A percentile compares a stretch with the other conserved stretches of the same genome.
phyloP scores from a whole-genome alignment of 495 filamentous ascomycete genomes.

The Neurospora sp. region DNA sequence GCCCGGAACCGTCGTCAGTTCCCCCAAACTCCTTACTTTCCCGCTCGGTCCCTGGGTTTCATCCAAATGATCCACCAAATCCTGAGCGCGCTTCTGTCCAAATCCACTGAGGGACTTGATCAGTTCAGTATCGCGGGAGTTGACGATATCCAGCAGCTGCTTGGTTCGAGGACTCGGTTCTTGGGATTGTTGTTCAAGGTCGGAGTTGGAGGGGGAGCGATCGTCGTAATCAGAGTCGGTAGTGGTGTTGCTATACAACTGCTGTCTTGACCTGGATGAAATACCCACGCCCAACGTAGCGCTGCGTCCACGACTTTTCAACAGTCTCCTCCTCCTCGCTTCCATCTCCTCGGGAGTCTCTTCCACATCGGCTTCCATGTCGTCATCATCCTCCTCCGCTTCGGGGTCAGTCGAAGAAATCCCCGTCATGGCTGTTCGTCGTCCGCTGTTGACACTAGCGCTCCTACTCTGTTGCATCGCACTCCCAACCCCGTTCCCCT shows the following conservation, averaged over 20 bases:
- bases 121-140: constrained; percentile 63
- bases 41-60: not conserved
- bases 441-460: constrained; percentile 6
- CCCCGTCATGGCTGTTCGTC: constrained; percentile 12
- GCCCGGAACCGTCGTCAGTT: constrained; percentile 47
- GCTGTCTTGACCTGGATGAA: not conserved
- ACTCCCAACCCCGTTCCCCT: not conserved
- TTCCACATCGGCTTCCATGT: not conserved
- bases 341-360: not conserved
- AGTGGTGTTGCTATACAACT: constrained; percentile 10
- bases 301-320: not conserved
- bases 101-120: constrained; percentile 66
- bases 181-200: not conserved
- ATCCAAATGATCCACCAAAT: constrained; percentile 45
- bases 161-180: constrained; percentile 46
- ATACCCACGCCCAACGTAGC: not conserved
- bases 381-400: not conserved
- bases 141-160: constrained; percentile 73
- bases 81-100: constrained; percentile 54
- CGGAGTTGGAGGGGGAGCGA: not conserved
- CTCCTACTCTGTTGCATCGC: not conserved
- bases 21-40: constrained; percentile 39
- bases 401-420: not conserved
- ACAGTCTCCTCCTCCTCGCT: not conserved
- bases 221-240: constrained; percentile 38